Evolutionary conservation across 345 rosid genomes (phyloP).

Genomic region (Nasturtium officinale): DNA sequence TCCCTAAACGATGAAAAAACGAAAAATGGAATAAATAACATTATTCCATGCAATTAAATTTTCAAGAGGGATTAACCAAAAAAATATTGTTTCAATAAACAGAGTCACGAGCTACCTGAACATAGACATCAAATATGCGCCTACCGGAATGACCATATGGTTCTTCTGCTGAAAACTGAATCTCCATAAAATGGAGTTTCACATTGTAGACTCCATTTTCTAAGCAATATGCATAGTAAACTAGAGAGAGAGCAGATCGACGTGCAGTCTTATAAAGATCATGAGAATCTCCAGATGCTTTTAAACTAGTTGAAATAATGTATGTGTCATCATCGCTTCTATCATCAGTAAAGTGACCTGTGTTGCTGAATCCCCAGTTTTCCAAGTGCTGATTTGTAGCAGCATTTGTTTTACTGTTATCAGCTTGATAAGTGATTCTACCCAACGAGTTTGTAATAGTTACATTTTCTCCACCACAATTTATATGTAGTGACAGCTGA

Average conservation of each 20-base stretch:
- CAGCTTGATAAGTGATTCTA: too few relatives aligned
- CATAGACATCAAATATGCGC: conserved; percentile 61
- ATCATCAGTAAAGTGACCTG: too few relatives aligned
- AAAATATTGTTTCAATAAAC: neutral
- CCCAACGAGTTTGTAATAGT: too few relatives aligned
- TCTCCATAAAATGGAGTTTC: conserved; percentile 65
- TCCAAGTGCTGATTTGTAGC: too few relatives aligned
- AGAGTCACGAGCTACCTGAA: conserved; percentile 45
- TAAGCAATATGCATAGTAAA: conserved; percentile 66
- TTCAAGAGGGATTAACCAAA: too few relatives aligned
- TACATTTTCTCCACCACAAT: too few relatives aligned
- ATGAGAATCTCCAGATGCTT: conserved; percentile 7
- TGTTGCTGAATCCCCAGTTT: too few relatives aligned
- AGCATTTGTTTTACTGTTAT: too few relatives aligned
- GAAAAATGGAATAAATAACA: neutral
- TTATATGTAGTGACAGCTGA: too few relatives aligned
- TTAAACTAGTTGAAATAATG: neutral
- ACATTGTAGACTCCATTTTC: conserved; percentile 57
- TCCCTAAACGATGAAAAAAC: neutral
- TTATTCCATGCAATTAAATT: neutral
- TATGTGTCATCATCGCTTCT: neutral
- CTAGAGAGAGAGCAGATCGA: conserved; percentile 59
- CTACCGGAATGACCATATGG: conserved; percentile 48
- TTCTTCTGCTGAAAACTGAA: conserved; percentile 48
- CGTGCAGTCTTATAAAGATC: conserved; percentile 54